Conservation (phyloP, 192 early-diverging fungal genomes). For the Linnemannia hyalina region DNA sequence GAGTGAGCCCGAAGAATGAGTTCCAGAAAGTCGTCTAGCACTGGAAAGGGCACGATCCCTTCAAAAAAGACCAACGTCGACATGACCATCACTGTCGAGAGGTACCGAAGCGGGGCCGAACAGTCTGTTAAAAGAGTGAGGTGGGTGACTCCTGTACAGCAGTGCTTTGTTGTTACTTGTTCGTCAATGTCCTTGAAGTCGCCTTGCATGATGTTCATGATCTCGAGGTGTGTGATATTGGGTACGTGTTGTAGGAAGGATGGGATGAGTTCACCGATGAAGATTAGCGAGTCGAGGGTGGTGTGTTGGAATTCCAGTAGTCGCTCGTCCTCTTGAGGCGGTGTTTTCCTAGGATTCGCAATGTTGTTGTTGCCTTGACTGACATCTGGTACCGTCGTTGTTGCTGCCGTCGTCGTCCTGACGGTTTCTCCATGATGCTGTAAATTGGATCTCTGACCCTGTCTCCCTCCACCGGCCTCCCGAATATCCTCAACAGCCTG, state of each 20-base stretch:
- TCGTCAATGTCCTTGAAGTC: slow-evolving; percentile 18
- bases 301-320: slow-evolving; percentile 11
- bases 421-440: neutral
- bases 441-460: neutral
- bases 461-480: neutral
- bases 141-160: neutral
- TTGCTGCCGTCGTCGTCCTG: neutral
- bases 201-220: slow-evolving; percentile 10
- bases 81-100: slow-evolving; percentile 14
- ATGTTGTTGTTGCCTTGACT: neutral
- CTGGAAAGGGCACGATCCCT: slow-evolving; percentile 17
- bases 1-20: slow-evolving; percentile 11
- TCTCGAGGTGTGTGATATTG: neutral
- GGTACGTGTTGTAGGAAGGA: slow-evolving; percentile 18
- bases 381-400: neutral
- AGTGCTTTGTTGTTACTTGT: neutral
- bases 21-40: slow-evolving; percentile 24
- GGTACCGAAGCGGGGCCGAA: slow-evolving; percentile 4
- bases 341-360: neutral
- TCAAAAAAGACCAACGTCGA: slow-evolving; percentile 4
- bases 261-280: slow-evolving; percentile 25
- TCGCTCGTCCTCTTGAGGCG: neutral
- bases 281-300: neutral
- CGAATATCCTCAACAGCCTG: slow-evolving; percentile 23
- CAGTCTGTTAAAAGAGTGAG: slow-evolving; percentile 14